Base-by-base conservation (phyloP, 176 grass and related monocot genomes). In the Luzula sylvatica region DNA sequence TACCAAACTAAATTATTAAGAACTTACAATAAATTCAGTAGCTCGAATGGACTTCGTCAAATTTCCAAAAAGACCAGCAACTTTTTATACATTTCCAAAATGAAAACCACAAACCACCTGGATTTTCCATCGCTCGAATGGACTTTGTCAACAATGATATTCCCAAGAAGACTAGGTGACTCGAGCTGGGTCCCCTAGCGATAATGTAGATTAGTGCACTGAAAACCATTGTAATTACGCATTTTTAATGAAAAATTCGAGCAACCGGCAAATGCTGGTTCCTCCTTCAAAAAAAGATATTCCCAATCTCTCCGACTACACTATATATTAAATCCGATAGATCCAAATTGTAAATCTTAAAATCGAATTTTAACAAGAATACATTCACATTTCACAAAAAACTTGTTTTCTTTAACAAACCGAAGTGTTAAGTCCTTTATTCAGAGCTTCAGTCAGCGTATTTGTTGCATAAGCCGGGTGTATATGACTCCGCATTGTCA, bases 71-170 rank as follows among this genome's bases (percentile, higher is more conserved):
- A 96, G 74, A 30, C 92, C 92, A 73, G 92, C 85, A 35, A 66
- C 92, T 58, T 96, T 96, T n/a, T n/a, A 74, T 96, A 90, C 84
- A 96, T 82, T 79, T 76, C 87, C 29, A 96, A 81, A 51, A 96
- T 70, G 9, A 72, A 96, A 4, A 76, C 75, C 15, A 96, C 58
- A 62, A 84, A 96, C 58, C 84, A 96, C 32, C 80, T 80, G 28
- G 92, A 96, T 50, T 89, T 87, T 3, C 92, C 92, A 39, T 96
- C 92, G 7, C n/a, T n/a, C n/a, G 25, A 27, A 20, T 96, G 89
- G 26, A 96, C 65, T 84, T 81, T 89, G 38, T 68, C 46, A 58
- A 89, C 92, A n/a, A n/a, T n/a, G n/a, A n/a, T 46, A 4, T 86
- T 71, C 68, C 89, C 92, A 21, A 81, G 92, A 53, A 90, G 39